Percentiles rank a stretch among this genome's conserved stretches.
These are phyloP conservation scores for Basidiobolus meristosporus DNA, from an alignment of 371 early-diverging fungal genomes.

Conservation along the genomic window DNA sequence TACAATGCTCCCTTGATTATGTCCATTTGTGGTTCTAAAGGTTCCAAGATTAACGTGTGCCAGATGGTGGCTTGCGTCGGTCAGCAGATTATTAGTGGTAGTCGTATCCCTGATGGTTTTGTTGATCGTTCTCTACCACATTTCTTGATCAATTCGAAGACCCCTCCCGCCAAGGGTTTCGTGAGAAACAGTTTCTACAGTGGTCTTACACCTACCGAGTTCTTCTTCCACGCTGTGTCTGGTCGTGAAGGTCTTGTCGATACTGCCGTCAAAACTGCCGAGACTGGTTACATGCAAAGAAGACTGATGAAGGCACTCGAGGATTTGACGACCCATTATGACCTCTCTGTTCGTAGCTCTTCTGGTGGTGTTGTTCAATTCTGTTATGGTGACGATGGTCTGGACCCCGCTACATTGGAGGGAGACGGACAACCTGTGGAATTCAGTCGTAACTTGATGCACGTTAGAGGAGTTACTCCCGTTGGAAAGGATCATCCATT, in stretches of 20 bases:
- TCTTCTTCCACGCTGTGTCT: slow-evolving; percentile 98
- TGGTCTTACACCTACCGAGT: slow-evolving; percentile 92
- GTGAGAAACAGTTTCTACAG: slow-evolving; percentile 94
- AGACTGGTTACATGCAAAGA: slow-evolving; percentile 99
- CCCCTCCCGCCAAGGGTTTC: slow-evolving; percentile 94
- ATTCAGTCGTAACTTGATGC: slow-evolving; percentile 64
- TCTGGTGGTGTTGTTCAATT: slow-evolving; percentile 91
- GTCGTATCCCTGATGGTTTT: slow-evolving; percentile 95
- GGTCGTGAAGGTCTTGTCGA: slow-evolving; percentile 99
- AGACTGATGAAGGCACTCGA: slow-evolving; percentile 98
- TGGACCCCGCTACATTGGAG: slow-evolving; percentile 94
- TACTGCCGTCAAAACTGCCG: slow-evolving; percentile 99
- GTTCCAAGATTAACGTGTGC: slow-evolving; percentile 95
- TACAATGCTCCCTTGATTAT: slow-evolving; percentile 97
- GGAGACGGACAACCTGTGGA: slow-evolving; percentile 81
- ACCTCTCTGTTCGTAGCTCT: slow-evolving; percentile 90
- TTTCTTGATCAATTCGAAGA: slow-evolving; percentile 78
- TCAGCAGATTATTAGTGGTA: slow-evolving; percentile 97
- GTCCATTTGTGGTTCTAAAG: slow-evolving; percentile 96
- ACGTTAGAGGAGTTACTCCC: slow-evolving; percentile 20
- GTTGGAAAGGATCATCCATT: slow-evolving; percentile 11
- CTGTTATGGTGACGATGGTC: slow-evolving; percentile 93
- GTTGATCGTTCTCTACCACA: slow-evolving; percentile 94
- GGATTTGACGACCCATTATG: slow-evolving; percentile 89
- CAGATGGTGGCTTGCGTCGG: slow-evolving; percentile 99